Conservation (phyloP, 2,329 filamentous ascomycete genomes). For the Alternaria brassicicola region DNA sequence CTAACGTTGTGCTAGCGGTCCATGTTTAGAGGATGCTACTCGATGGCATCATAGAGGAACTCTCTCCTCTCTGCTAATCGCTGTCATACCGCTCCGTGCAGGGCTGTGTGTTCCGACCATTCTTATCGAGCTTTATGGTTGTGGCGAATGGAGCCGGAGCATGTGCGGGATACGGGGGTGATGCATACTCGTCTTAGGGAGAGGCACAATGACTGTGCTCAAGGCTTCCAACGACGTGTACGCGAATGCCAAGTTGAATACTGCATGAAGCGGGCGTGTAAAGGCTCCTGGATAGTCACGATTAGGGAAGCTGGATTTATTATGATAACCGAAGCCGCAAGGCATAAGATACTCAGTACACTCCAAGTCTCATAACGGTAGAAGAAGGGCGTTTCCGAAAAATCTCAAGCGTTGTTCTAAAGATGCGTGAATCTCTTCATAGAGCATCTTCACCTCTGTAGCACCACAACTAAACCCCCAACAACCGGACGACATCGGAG, state of each 20-base stretch:
- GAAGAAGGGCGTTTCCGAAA: no score
- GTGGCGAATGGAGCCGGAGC: background rate
- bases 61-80: background rate
- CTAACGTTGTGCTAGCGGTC: background rate
- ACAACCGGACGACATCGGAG: slow-evolving; percentile 17
- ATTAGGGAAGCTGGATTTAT: background rate
- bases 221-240: background rate
- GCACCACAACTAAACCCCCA: background rate
- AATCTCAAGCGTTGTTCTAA: background rate
- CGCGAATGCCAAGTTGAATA: background rate
- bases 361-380: rapidly evolving
- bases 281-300: background rate
- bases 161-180: background rate
- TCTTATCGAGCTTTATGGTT: background rate
- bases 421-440: background rate
- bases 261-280: background rate
- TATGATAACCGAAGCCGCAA: background rate
- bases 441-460: background rate
- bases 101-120: background rate
- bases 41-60: background rate
- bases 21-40: no score
- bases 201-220: background rate
- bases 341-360: background rate
- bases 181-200: background rate
- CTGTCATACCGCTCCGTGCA: background rate